Base-by-base conservation (phyloP, 2,329 filamentous ascomycete species). In the Stachybotrys elegans region DNA sequence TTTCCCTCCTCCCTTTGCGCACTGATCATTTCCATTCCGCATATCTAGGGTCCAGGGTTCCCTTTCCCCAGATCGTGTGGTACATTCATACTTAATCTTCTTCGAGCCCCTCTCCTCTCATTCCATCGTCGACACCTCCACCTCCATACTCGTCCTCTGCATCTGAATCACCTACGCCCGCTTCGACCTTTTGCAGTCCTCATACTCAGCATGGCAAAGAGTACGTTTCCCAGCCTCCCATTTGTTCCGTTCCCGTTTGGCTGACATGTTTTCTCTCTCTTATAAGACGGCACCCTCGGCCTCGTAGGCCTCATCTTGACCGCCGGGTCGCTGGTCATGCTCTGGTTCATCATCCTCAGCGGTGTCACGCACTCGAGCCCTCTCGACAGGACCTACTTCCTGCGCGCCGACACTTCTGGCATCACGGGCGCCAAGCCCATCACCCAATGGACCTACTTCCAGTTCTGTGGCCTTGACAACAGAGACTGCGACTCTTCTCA, bases 371-470 rank as follows among this genome's bases (percentile, higher is more conserved):
- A 62, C 48, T 61, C 62, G n/a, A 59, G 70, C 6, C 78, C 78
- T 2, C 71, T 94, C 44, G 79, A 86, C 63, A 70, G 82, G 47
- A 89, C 90, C 51, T 96, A 89, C 68, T 95, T 96, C 73, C 80
- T 97, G 23, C 75, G 85, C 59, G 88, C 88, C 56, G 78, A 86
- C 60, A 95, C 91, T 1, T 71, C 69, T 23, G 80, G 75, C 58
- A 90, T 95, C 58, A 71, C 77, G 4, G 83, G 83, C 39, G 84
- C 88, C 12, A 79, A 83, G 42, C 50, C 73, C 41, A 56, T 76
- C 16, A 84, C 88, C 12, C 83, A 92, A 69, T 97, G 92, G 92
- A 94, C 90, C 27, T 95, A 86, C 69, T 93, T 94, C 74, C 84
- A 87, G 63, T 73, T 94, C 49, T 95, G 91, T 69, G 80, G 83